Percentiles rank a stretch among this genome's conserved stretches.
These are phyloP conservation scores for Ceratobasidium theobromae DNA, from an alignment of 1,284 basidiomycete genomes.

Conservation along the genomic window DNA sequence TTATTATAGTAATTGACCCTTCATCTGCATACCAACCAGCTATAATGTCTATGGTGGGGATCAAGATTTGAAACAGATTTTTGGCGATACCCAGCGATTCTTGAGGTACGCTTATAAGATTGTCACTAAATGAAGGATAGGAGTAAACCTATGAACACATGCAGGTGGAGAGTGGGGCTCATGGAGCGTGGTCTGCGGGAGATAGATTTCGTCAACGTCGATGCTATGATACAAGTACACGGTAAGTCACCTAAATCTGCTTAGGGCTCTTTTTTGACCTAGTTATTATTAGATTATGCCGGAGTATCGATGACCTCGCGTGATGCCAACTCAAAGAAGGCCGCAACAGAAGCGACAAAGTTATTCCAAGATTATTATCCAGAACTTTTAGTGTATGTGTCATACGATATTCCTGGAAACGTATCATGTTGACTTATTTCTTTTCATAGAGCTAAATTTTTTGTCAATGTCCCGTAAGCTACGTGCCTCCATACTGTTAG, in stretches of 20 bases:
- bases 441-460: slow-evolving; percentile 68
- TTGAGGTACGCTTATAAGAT: slow-evolving; percentile 52
- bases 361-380: slow-evolving; percentile 71
- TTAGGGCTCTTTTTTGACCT: not conserved
- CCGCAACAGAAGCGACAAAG: slow-evolving; percentile 65
- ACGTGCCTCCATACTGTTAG: not conserved
- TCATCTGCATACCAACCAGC: slow-evolving; percentile 3
- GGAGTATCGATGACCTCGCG: slow-evolving; percentile 66
- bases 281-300: slow-evolving; percentile 58
- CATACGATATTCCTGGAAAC: not conserved
- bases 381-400: slow-evolving; percentile 46
- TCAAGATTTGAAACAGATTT: slow-evolving; percentile 62
- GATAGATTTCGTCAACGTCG: slow-evolving; percentile 69
- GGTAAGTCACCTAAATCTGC: too few species aligned
- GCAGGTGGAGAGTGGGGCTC: slow-evolving; percentile 71
- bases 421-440: not conserved
- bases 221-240: slow-evolving; percentile 52
- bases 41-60: slow-evolving; percentile 61
- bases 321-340: slow-evolving; percentile 71
- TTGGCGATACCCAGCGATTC: slow-evolving; percentile 69
- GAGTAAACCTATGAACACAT: too few species aligned
- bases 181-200: slow-evolving; percentile 66
- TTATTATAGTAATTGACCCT: not conserved
- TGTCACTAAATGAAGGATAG: not conserved
- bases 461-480: slow-evolving; percentile 67